These are phyloP conservation scores for Claviceps lovelessii DNA, from an alignment of 2,329 filamentous ascomycete species.

Conservation along the genomic window DNA sequence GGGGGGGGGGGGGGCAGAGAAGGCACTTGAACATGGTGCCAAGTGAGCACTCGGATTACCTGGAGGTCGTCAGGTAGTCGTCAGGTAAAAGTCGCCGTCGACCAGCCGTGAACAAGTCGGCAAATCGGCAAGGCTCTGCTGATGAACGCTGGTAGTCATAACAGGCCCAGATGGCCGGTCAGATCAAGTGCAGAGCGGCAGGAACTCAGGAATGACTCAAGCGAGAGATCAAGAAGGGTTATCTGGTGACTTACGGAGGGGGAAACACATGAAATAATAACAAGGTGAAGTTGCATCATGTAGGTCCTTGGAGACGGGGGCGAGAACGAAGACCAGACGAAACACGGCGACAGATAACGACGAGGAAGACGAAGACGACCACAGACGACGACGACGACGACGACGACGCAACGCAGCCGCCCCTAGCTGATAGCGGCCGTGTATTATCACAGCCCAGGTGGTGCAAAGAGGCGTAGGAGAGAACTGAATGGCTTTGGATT, in stretches of 20 bases:
- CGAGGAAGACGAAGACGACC: not conserved
- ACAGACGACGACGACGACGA: not conserved
- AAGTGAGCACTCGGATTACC: not conserved
- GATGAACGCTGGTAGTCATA: not conserved
- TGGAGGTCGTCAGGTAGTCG: not conserved
- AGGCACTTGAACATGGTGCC: not conserved
- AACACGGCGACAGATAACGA: too few relatives aligned
- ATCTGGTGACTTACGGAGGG: not conserved
- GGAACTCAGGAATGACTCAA: not conserved
- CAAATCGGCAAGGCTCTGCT: too few relatives aligned
- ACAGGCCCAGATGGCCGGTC: not conserved
- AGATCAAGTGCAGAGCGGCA: not conserved
- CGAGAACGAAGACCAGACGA: not conserved
- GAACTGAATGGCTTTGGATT: not conserved
- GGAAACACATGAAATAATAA: too few relatives aligned
- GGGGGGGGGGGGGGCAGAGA: too few relatives aligned
- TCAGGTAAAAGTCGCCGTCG: not conserved
- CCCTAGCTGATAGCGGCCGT: not conserved
- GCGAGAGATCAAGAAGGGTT: not conserved
- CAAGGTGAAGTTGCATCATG: not conserved
- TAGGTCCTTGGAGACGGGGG: not conserved
- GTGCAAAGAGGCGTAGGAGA: not conserved
- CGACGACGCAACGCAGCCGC: not conserved
- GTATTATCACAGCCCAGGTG: not conserved
- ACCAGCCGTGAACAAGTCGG: not conserved